A percentile compares a stretch with the other conserved stretches of the same genome.
These are phyloP conservation scores for Coemansia sp. DNA, from an alignment of 192 early-diverging fungal species.

Conservation along the genomic window DNA sequence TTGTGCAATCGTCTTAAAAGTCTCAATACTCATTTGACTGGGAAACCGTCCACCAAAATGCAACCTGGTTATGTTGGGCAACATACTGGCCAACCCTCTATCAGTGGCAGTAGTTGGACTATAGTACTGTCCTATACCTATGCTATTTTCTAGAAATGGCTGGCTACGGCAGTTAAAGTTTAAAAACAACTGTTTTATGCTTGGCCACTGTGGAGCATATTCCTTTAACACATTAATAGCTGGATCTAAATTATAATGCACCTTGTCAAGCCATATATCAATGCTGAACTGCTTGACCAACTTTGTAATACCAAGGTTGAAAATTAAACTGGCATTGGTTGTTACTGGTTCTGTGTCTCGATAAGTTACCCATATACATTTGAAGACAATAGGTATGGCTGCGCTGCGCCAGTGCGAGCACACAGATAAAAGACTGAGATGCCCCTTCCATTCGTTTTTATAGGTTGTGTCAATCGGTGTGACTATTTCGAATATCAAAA, in stretches of 20 bases:
- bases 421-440: neutral
- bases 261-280: neutral
- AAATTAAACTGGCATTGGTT: neutral
- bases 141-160: neutral
- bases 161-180: neutral
- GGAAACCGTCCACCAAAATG: neutral
- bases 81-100: neutral
- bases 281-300: neutral
- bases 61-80: neutral
- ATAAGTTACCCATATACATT: neutral
- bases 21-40: neutral
- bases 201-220: neutral
- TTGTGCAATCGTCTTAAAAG: neutral
- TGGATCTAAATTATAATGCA: neutral
- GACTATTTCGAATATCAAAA: neutral
- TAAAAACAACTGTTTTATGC: neutral
- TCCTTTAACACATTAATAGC: neutral
- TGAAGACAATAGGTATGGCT: neutral
- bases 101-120: neutral
- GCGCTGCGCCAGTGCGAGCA: neutral
- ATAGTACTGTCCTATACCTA: neutral
- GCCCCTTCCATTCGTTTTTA: neutral
- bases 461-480: neutral
- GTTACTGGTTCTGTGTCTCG: neutral
- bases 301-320: neutral